Evolutionary conservation across 2,329 filamentous ascomycete genomes (phyloP), one percentile per base, ranked within the genome.

Genomic region (Xylaria digitata): DNA sequence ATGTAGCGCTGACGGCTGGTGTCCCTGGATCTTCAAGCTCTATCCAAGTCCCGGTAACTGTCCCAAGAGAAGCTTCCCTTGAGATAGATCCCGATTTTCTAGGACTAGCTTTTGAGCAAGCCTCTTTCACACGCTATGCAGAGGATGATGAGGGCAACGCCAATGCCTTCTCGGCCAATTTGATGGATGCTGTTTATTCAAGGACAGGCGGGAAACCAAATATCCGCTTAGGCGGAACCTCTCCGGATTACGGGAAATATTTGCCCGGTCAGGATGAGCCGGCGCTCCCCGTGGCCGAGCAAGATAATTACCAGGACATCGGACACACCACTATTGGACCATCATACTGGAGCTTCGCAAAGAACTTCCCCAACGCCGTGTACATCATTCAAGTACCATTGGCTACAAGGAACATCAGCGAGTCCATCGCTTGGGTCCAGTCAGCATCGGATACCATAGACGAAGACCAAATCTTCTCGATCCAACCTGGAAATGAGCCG

Each of bases 321-420:
- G 78, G 78, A 4, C 70, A 72, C 30, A 79, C 77, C 1, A 78
- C 75, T 1, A 77, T 80, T 6, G 78, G 79, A 0, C 75, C 78
- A 1, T 74, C 73, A 1, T 80, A 75, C 67, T 80, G 78, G 79
- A 63, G 70, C 0, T 66, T 79, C 9, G 70, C 74, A 6, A 63
- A 74, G 34, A 77, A 71, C 49, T 79, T 80, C 56, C 75, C 76
- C 0, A 65, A 70, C 4, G 78, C 78, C 17, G 70, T 73, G 56
- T 80, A 77, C 46, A 77, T 80, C 64, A 72, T 80, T 6, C 77
- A 80, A 63, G 75, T 79, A 1, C 79, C 78, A 1, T 55, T 80
- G 17, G 78, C 78, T 1, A 78, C 75, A 17, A 75, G 74, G 6
- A 79, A 80, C 49, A 66, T 79, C 11, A 78, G 74, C 56, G 78